Conservation (phyloP, 2,329 filamentous ascomycete genomes). For the Dactylonectria macrodidyma region DNA sequence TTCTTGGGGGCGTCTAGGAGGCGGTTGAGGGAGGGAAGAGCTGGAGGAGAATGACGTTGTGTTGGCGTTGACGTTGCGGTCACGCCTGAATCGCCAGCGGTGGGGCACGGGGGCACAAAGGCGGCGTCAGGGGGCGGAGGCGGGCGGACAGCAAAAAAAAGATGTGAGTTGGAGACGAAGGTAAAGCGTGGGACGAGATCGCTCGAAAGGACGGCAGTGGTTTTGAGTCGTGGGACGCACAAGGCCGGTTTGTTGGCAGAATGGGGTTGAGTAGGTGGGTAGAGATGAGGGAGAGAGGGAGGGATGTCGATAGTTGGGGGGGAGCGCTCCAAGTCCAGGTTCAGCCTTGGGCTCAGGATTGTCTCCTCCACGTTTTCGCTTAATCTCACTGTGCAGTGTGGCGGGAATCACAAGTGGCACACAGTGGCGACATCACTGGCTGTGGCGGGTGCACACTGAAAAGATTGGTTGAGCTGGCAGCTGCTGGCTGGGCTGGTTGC, state of each 20-base stretch:
- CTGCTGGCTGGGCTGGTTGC: not conserved
- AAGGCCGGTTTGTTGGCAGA: constrained; percentile 21
- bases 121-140: constrained; percentile 41
- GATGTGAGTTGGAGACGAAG: not conserved
- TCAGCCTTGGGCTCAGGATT: constrained; percentile 38
- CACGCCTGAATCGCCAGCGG: constrained; percentile 50
- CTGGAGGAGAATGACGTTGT: constrained; percentile 46
- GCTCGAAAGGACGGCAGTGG: constrained; percentile 7
- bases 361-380: constrained; percentile 30
- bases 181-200: constrained; percentile 15
- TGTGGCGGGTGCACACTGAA: constrained; percentile 25
- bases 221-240: constrained; percentile 23
- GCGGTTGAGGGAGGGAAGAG: constrained; percentile 36
- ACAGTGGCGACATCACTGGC: constrained; percentile 1
- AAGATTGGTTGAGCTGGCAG: not conserved
- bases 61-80: constrained; percentile 50
- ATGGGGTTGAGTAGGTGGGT: constrained; percentile 18
- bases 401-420: constrained; percentile 2
- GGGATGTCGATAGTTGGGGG: constrained; percentile 26
- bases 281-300: constrained; percentile 30
- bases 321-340: constrained; percentile 30
- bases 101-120: constrained; percentile 51
- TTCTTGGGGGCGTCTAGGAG: constrained; percentile 37
- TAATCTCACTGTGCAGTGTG: constrained; percentile 30
- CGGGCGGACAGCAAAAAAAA: constrained; percentile 20